Base-by-base conservation (phyloP, 257 asterid genomes). In the Petrea volubilis region DNA sequence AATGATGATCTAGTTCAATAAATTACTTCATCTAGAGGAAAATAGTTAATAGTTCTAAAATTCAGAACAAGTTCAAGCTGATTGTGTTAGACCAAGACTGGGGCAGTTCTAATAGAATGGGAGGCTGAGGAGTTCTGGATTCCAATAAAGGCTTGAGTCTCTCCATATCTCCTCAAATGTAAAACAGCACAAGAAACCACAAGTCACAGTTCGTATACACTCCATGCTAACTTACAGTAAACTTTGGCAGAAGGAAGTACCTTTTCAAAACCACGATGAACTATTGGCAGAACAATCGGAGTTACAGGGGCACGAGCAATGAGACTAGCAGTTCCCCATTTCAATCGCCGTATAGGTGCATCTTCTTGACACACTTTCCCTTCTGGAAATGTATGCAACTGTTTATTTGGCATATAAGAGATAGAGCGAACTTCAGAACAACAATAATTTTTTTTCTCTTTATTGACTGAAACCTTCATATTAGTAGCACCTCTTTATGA, bases 241-340 rank as follows among this genome's bases (percentile, higher is more conserved):
- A 36, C 33, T 34, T 25, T 66, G 36, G 55, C 38, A n/a, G 38
- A 33, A 71, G 38, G 63, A 50, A 53, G 49, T 64, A 95, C 99
- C 96, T 92, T 81, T 80, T 95, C 88, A 60, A 92, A 86, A 73
- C 99, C 99, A 75, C 51, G 96, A 82, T 90, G 99, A 76, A 90
- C 77, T 64, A 95, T 88, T 68, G 99, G 99, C 79, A 95, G 71
- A 81, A 95, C 96, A 75, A 95, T 87, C 20, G 99, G 99, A 77
- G 96, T 83, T 47, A 92, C 84, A 25, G 97, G 98, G 36, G 98
- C 89, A 67, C 99, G 98, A 31, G 82, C 93, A 73, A 95, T 90
- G 68, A 95, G 99, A 85, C 99, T 92, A 77, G 99, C 97, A 33
- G 98, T 90, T 72, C 99, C 98, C 99, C 99, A 95, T 72, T 95